Percentiles rank a stretch among this genome's conserved stretches.
phyloP scores from a whole-genome alignment of 1,284 basidiomycete species.

The Anthracocystis panici-leucophaei region DNA sequence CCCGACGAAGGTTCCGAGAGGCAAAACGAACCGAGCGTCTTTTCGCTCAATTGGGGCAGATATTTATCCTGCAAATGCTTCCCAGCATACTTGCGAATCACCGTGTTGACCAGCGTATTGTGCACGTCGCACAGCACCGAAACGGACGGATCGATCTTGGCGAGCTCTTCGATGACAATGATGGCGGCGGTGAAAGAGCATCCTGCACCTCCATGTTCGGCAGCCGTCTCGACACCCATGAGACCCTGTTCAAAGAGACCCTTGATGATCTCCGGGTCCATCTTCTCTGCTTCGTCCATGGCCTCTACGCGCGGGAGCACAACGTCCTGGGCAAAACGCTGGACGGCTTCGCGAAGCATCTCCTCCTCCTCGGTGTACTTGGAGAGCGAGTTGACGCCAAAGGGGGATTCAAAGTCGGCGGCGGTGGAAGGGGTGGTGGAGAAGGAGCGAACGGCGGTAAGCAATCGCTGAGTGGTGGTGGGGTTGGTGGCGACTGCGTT shows the following conservation, averaged over 20 bases:
- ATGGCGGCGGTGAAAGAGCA: conserved; percentile 94
- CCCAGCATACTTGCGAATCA: conserved; percentile 87
- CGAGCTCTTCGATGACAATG: conserved; percentile 96
- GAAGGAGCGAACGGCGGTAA: conserved; percentile 49
- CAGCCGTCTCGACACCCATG: conserved; percentile 95
- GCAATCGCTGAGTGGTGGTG: conserved; percentile 21
- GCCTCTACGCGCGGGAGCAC: conserved; percentile 89
- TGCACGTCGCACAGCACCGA: conserved; percentile 98
- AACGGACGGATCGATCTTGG: conserved; percentile 94
- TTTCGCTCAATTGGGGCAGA: conserved; percentile 84
- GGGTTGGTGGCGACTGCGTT: conserved; percentile 24
- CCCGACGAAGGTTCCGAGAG: conserved; percentile 92
- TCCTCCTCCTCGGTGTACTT: conserved; percentile 68
- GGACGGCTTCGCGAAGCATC: conserved; percentile 68
- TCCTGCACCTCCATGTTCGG: conserved; percentile 86
- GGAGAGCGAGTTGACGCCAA: conserved; percentile 67
- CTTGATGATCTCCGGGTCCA: conserved; percentile 90
- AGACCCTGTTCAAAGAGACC: conserved; percentile 96
- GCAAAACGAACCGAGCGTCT: conserved; percentile 93
- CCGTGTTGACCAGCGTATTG: conserved; percentile 86
- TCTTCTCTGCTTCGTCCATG: conserved; percentile 97
- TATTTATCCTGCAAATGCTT: conserved; percentile 88
- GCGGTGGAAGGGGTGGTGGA: conserved; percentile 29
- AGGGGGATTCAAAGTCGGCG: conserved; percentile 64
- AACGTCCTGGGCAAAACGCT: conserved; percentile 83